Conservation (phyloP, 345 rosid genomes). For the Euphorbia lathyris region DNA sequence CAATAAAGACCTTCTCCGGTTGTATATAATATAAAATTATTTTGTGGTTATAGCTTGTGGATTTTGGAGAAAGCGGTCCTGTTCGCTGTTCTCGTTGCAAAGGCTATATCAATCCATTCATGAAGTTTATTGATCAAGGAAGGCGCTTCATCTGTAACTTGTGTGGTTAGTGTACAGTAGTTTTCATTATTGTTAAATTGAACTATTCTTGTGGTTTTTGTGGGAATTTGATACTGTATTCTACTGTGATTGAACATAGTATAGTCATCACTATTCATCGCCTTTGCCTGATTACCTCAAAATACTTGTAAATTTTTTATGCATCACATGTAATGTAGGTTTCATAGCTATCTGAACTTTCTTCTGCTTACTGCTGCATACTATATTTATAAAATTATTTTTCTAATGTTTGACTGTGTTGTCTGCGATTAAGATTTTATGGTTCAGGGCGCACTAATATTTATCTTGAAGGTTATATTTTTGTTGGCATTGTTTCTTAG, state of each 20-base stretch:
- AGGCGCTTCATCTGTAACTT: conserved; percentile 35
- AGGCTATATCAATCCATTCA: conserved; percentile 36
- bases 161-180: conserved; percentile 23
- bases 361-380: background rate
- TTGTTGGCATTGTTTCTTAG: background rate
- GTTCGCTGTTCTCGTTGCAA: conserved; percentile 39
- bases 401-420: background rate
- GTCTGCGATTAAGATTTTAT: background rate
- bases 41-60: conserved; percentile 26
- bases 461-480: background rate
- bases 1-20: background rate
- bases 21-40: background rate
- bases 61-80: conserved; percentile 37
- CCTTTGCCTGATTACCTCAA: background rate
- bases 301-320: background rate
- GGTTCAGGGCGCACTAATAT: background rate
- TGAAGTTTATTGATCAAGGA: conserved; percentile 35
- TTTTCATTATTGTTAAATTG: background rate
- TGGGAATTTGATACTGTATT: background rate
- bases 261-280: background rate
- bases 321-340: background rate
- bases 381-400: background rate
- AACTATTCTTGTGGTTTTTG: background rate
- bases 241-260: background rate
- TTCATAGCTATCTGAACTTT: background rate